Evolutionary conservation across 129 eudicot species (phyloP).

Genomic region (Centaurea solstitialis): DNA sequence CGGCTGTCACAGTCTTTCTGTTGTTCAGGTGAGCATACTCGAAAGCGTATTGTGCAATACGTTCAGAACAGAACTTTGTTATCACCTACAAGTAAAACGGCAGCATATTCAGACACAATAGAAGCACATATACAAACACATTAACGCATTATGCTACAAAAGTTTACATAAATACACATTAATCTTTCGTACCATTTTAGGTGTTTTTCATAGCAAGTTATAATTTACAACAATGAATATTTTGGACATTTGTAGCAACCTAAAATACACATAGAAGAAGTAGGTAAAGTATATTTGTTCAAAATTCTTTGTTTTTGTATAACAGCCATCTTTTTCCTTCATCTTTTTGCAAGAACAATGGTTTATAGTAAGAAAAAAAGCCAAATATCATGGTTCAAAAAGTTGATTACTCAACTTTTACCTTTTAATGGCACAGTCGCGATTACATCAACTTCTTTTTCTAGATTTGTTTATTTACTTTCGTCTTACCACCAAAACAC

Average conservation of each 20-base stretch:
- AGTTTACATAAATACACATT: too few relatives aligned
- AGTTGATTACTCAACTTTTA: neutral
- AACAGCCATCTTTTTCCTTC: neutral
- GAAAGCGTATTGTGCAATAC: constrained; percentile 82
- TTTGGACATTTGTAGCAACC: neutral
- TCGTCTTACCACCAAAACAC: neutral
- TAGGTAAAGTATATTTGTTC: neutral
- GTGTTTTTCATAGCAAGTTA: neutral
- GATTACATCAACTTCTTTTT: neutral
- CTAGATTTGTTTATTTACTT: neutral
- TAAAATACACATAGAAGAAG: neutral
- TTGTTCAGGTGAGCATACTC: constrained; percentile 89
- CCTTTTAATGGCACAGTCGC: neutral
- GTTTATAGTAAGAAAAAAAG: neutral
- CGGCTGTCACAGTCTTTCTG: constrained; percentile 89
- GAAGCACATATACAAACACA: neutral
- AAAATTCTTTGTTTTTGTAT: neutral
- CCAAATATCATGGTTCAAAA: neutral
- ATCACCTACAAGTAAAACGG: constrained; percentile 66
- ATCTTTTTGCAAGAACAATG: neutral
- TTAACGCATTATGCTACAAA: neutral
- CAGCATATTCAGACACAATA: constrained; percentile 23
- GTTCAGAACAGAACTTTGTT: constrained; percentile 86
- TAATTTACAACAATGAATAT: neutral
- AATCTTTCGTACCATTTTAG: neutral